A percentile compares a stretch with the other conserved stretches of the same genome.
These are phyloP conservation scores for Yamadazyma olivae DNA, from an alignment of 805 yeast species.

Conservation along the genomic window DNA sequence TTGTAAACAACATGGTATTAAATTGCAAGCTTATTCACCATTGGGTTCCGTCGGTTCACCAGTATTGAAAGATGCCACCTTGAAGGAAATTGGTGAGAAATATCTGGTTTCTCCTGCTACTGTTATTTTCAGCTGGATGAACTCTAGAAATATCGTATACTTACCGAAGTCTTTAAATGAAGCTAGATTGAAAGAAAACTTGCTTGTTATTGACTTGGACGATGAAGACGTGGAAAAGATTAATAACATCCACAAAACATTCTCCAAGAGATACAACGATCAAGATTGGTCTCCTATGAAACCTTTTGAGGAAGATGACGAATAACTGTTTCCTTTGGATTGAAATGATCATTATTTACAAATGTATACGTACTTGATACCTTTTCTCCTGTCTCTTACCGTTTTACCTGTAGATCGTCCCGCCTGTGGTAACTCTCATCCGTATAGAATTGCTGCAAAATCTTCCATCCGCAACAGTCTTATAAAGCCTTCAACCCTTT, in stretches of 20 bases:
- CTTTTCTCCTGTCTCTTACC: too few relatives aligned
- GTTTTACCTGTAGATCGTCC: too few relatives aligned
- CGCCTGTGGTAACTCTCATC: too few relatives aligned
- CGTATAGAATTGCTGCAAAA: too few relatives aligned
- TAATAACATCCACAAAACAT: conserved; percentile 22
- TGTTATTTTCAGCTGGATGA: conserved; percentile 56
- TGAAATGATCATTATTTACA: too few relatives aligned
- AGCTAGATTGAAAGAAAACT: conserved; percentile 30
- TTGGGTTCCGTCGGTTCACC: conserved; percentile 63
- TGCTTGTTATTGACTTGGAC: conserved; percentile 27
- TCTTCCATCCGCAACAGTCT: too few relatives aligned
- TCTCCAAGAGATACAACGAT: conserved; percentile 29
- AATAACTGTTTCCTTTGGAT: too few relatives aligned
- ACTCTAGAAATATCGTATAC: conserved; percentile 52
- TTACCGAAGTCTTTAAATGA: conserved; percentile 35
- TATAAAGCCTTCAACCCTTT: too few relatives aligned
- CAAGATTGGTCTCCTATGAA: conserved; percentile 31
- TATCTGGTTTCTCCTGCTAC: conserved; percentile 46
- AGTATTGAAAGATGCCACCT: conserved; percentile 40
- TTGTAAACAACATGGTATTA: conserved; percentile 25
- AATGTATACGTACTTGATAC: too few relatives aligned
- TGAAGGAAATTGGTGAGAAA: conserved; percentile 44
- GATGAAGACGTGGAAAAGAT: conserved; percentile 35
- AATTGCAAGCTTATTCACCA: conserved; percentile 74
- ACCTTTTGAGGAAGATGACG: conserved; percentile 13